These are phyloP conservation scores for Condylostoma magnum DNA, from an alignment of 169 alveolate genomes.

Conservation along the genomic window DNA sequence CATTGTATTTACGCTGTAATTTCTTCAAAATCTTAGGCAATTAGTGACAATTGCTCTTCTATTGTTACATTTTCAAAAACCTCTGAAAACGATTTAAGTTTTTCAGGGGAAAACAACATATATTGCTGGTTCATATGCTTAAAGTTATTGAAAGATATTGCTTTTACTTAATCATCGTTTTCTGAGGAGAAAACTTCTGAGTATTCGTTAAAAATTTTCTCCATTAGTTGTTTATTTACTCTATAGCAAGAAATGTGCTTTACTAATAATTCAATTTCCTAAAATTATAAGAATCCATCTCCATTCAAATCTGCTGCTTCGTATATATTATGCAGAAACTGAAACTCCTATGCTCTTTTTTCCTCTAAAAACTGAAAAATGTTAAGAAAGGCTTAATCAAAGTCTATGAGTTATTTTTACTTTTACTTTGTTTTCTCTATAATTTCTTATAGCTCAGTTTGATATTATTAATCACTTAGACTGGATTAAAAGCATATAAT, in stretches of 20 bases:
- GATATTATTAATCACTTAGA: no score
- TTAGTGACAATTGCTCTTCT: not conserved
- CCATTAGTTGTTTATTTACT: no score
- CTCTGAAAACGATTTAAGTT: not conserved
- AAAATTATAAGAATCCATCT: conserved; percentile 11
- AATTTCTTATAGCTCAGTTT: no score
- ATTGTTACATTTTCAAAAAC: not conserved
- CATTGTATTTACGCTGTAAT: not conserved
- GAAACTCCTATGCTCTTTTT: no score
- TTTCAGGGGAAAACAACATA: not conserved
- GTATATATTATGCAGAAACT: not conserved
- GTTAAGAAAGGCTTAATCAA: no score
- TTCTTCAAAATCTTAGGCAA: not conserved
- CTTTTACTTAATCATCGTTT: conserved; percentile 12
- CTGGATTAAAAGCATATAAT: no score
- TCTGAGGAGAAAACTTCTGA: conserved; percentile 3
- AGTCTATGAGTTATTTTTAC: no score
- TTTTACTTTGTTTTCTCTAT: no score
- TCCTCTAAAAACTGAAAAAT: no score
- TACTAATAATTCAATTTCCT: conserved; percentile 9
- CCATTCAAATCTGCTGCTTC: conserved; percentile 15
- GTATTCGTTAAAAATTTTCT: not conserved
- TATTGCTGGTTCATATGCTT: not conserved
- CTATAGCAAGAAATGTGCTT: not conserved
- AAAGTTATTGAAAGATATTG: conserved; percentile 9